phyloP scores from a whole-genome alignment of 768 basidiomycete genomes.

The Mycena belliarum region DNA sequence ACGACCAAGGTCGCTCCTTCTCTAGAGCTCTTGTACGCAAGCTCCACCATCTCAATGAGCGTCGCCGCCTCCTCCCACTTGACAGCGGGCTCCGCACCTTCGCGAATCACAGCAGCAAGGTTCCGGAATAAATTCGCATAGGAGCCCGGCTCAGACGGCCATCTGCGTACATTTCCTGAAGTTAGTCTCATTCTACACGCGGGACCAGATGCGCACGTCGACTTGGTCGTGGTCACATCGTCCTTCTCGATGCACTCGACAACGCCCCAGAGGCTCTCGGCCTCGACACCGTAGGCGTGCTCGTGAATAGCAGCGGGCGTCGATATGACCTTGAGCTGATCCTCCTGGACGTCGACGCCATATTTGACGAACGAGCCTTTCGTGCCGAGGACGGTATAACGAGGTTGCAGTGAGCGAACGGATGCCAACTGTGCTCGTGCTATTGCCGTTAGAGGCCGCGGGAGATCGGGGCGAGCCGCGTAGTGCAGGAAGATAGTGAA shows the following conservation, averaged over 20 bases:
- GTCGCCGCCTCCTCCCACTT: conserved; percentile 74
- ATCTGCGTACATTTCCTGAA: conserved; percentile 47
- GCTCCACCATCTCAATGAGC: conserved; percentile 78
- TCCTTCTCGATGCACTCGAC: conserved; percentile 57
- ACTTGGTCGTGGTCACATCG: conserved; percentile 39
- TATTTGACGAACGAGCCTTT: conserved; percentile 73
- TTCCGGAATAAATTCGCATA: conserved; percentile 68
- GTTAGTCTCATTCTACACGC: background rate
- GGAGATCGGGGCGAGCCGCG: conserved; percentile 36
- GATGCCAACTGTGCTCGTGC: conserved; percentile 72
- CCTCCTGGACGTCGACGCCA: conserved; percentile 80
- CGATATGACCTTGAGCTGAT: conserved; percentile 62
- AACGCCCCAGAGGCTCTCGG: conserved; percentile 61
- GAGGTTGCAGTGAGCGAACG: conserved; percentile 61
- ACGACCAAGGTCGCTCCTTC: conserved; percentile 50
- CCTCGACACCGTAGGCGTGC: conserved; percentile 58
- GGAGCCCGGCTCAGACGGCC: conserved; percentile 63
- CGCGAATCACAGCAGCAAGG: conserved; percentile 61
- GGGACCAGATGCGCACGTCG: conserved; percentile 33
- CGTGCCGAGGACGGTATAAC: conserved; percentile 73
- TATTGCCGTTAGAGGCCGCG: conserved; percentile 64
- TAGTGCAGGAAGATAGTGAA: conserved; percentile 59
- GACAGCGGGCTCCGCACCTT: conserved; percentile 54
- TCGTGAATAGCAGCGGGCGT: conserved; percentile 47
- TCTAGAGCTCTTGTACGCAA: conserved; percentile 65